Conservation (phyloP, 768 basidiomycete species). For the Tephrocybe sp. region DNA sequence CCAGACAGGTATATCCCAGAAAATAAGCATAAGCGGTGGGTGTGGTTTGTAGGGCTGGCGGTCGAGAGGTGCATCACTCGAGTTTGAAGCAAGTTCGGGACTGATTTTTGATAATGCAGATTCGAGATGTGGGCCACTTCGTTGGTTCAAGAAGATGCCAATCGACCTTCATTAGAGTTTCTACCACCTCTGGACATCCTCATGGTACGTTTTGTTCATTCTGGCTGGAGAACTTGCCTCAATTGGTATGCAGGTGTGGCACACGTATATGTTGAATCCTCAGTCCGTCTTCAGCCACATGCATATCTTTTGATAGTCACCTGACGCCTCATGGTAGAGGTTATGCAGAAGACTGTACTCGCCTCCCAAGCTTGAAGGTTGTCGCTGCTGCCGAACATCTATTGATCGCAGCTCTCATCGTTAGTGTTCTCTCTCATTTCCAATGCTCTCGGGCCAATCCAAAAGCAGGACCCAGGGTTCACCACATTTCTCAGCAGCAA, state of each 20-base stretch:
- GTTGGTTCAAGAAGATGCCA: not conserved
- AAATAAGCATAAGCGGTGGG: conserved; percentile 10
- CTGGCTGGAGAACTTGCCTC: not conserved
- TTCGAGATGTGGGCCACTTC: conserved; percentile 11
- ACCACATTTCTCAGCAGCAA: too few relatives aligned
- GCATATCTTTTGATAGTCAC: too few relatives aligned
- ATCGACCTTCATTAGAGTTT: not conserved
- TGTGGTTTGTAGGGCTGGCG: conserved; percentile 15
- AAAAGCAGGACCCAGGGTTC: too few relatives aligned
- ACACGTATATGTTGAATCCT: not conserved
- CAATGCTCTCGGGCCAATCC: too few relatives aligned
- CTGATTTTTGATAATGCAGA: not conserved
- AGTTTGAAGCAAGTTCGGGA: too few relatives aligned
- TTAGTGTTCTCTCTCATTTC: too few relatives aligned
- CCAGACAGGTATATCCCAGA: not conserved
- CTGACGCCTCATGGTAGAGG: too few relatives aligned
- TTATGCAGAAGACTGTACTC: too few relatives aligned
- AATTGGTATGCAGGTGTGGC: not conserved
- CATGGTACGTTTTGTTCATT: not conserved
- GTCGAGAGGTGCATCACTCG: conserved; percentile 8
- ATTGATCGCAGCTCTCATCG: too few relatives aligned
- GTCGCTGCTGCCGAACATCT: too few relatives aligned
- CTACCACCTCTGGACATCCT: conserved; percentile 8
- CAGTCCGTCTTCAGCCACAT: too few relatives aligned
- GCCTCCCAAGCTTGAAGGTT: too few relatives aligned